Evolutionary conservation across 2,329 filamentous ascomycete species (phyloP).

Genomic region (Aureobasidium sp.): DNA sequence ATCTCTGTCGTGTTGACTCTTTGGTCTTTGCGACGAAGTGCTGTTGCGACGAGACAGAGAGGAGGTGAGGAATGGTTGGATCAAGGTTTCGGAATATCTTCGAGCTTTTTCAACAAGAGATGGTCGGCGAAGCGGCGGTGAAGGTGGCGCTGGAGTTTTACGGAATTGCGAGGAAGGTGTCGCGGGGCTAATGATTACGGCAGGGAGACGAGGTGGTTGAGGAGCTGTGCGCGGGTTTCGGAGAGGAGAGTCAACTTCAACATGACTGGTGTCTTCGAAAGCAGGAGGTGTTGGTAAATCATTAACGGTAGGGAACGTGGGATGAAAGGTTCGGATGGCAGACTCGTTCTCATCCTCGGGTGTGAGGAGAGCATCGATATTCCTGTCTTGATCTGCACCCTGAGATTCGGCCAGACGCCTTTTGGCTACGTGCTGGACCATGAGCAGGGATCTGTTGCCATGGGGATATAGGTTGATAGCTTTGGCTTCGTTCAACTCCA

Average conservation of each 20-base stretch:
- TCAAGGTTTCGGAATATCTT: constrained; percentile 37
- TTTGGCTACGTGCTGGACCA: constrained; percentile 43
- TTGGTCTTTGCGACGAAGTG: constrained; percentile 13
- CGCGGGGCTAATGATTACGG: constrained; percentile 46
- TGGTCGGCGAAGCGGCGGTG: constrained; percentile 25
- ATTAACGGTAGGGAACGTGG: constrained; percentile 11
- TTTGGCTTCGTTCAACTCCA: constrained; percentile 53
- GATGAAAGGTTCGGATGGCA: not conserved
- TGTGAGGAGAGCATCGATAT: not conserved
- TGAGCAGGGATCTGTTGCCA: constrained; percentile 53
- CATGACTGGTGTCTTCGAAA: not conserved
- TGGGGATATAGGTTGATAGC: constrained; percentile 54
- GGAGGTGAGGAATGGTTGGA: constrained; percentile 29
- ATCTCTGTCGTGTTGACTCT: constrained; percentile 22
- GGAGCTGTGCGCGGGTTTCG: constrained; percentile 51
- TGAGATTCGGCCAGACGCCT: not conserved
- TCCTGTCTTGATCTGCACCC: not conserved
- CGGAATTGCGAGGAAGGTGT: constrained; percentile 30
- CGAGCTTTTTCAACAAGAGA: constrained; percentile 36
- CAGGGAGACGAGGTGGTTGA: constrained; percentile 37
- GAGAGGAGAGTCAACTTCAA: constrained; percentile 46
- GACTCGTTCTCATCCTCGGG: not conserved
- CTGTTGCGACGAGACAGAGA: constrained; percentile 12
- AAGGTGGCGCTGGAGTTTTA: not conserved
- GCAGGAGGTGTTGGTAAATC: constrained; percentile 15